A percentile compares a stretch with the other conserved stretches of the same genome.
phyloP scores from a whole-genome alignment of 495 filamentous ascomycete genomes.

The Aspergillus affinis region DNA sequence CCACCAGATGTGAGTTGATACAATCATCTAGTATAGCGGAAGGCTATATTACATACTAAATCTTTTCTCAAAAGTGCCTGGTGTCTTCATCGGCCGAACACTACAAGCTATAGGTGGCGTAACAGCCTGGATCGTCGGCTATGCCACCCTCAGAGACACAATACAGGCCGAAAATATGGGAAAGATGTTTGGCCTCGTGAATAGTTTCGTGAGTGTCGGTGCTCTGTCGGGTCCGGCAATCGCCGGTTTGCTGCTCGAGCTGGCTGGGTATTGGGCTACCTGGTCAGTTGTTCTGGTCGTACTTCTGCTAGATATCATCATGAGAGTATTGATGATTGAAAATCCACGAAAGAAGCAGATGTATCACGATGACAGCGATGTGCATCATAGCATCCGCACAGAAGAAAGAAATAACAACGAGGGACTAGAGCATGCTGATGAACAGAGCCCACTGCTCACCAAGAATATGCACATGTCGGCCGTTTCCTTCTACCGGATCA shows the following conservation, averaged over 20 bases:
- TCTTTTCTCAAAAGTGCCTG: constrained; percentile 15
- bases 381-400: too few relatives aligned
- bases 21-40: not conserved
- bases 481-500: constrained; percentile 19
- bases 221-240: constrained; percentile 26
- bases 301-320: constrained; percentile 28
- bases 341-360: constrained; percentile 6
- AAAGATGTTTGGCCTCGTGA: constrained; percentile 25
- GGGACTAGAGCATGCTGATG: not conserved
- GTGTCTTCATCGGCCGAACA: constrained; percentile 28
- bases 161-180: constrained; percentile 30
- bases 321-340: constrained; percentile 37
- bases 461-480: not conserved
- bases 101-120: constrained; percentile 31
- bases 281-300: constrained; percentile 25
- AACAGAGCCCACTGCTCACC: constrained; percentile 6
- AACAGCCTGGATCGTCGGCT: constrained; percentile 30
- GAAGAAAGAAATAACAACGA: too few relatives aligned
- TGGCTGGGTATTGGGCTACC: constrained; percentile 32
- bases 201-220: constrained; percentile 19
- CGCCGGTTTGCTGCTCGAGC: constrained; percentile 23
- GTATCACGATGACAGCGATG: too few relatives aligned
- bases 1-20: constrained; percentile 18
- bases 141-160: constrained; percentile 29
- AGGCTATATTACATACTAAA: constrained; percentile 3